A percentile compares a stretch with the other conserved stretches of the same genome.
Conservation (phyloP, 805 yeast species). For the Ogataea zsoltii region DNA sequence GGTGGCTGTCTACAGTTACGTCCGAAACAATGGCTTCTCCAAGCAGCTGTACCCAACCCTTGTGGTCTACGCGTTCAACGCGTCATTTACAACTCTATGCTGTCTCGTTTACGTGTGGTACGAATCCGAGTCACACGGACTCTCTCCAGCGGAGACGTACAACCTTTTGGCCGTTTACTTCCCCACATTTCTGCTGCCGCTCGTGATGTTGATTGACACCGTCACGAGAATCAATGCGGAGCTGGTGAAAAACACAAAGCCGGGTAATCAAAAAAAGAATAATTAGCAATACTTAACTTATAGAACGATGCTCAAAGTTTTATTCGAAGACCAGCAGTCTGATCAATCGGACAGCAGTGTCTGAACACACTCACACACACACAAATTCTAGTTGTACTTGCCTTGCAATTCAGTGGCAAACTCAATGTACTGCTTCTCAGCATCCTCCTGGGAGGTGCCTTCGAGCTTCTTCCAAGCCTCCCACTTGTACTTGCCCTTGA, state of each 20-base stretch:
- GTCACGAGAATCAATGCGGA: constrained; percentile 15
- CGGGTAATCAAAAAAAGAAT: constrained; percentile 1
- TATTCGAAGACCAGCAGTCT: no score
- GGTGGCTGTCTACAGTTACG: constrained; percentile 20
- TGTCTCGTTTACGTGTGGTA: constrained; percentile 58
- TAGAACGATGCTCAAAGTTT: background rate
- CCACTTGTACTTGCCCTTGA: constrained; percentile 97
- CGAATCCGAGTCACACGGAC: constrained; percentile 39
- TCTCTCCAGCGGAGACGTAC: constrained; percentile 37
- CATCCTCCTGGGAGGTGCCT: constrained; percentile 87
- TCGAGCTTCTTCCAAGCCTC: constrained; percentile 89
- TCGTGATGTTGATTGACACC: constrained; percentile 52
- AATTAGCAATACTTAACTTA: background rate
- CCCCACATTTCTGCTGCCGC: constrained; percentile 74
- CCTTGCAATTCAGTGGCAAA: constrained; percentile 64
- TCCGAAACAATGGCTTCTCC: constrained; percentile 16
- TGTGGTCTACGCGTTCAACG: constrained; percentile 77
- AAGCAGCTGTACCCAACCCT: constrained; percentile 33
- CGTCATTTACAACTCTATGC: constrained; percentile 72
- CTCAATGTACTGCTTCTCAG: constrained; percentile 77
- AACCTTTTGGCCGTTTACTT: constrained; percentile 55
- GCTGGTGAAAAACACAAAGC: constrained; percentile 2
- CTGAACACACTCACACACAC: no score
- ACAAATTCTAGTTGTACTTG: constrained; percentile 46
- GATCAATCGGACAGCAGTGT: no score